phyloP scores from a whole-genome alignment of 83 land plant genomes.

The Diphasiastrum complanatum region DNA sequence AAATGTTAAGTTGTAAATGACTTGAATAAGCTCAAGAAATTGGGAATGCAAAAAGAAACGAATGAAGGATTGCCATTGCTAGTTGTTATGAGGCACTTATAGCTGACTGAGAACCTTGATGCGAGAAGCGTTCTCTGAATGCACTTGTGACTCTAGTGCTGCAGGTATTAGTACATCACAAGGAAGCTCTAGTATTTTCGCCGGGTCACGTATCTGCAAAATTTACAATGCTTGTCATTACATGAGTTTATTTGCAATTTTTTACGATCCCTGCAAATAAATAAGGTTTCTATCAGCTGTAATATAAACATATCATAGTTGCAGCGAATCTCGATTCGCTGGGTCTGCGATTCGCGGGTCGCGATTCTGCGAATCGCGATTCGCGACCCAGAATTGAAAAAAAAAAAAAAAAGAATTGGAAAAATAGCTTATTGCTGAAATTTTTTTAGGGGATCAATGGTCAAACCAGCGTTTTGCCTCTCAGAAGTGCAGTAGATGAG shows the following conservation, averaged over 20 bases:
- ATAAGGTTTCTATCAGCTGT: not conserved
- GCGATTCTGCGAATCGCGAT: too few relatives aligned
- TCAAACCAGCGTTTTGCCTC: too few relatives aligned
- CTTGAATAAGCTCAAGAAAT: not conserved
- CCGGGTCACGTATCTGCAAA: conserved; percentile 24
- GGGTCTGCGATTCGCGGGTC: too few relatives aligned
- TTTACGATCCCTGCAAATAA: not conserved
- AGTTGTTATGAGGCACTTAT: too few relatives aligned
- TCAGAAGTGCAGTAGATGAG: too few relatives aligned
- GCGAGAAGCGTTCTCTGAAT: conserved; percentile 33
- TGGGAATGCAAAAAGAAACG: not conserved
- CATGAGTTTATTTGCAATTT: not conserved
- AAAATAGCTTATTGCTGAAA: too few relatives aligned
- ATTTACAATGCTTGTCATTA: not conserved
- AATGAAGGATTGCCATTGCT: too few relatives aligned
- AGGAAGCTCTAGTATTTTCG: conserved; percentile 32
- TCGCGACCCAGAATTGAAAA: too few relatives aligned
- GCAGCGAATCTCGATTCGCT: too few relatives aligned
- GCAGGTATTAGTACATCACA: conserved; percentile 40
- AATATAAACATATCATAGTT: not conserved
- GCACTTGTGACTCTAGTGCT: conserved; percentile 34
- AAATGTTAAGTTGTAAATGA: not conserved
- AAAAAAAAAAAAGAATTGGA: too few relatives aligned
- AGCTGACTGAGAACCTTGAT: conserved; percentile 17
- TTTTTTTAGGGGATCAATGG: too few relatives aligned